Conservation (phyloP, 2,329 filamentous ascomycete genomes). For the Colletotrichum sp. region DNA sequence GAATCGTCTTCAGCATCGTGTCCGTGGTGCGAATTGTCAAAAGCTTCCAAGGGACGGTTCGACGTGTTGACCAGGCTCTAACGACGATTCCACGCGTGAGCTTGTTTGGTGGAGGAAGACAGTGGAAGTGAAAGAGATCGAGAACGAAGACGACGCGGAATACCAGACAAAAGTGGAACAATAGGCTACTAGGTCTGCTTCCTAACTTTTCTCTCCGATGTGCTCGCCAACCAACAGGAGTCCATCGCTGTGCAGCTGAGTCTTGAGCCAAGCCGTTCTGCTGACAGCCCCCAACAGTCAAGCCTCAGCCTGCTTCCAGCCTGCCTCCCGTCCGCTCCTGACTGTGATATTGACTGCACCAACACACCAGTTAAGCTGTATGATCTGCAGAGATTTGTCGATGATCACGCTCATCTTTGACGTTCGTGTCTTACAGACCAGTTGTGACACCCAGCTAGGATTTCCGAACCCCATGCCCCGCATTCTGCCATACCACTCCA, state of each 20-base stretch:
- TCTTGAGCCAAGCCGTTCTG: background rate
- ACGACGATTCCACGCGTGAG: background rate
- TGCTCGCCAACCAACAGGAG: background rate
- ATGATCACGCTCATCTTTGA: background rate
- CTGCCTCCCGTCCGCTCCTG: background rate
- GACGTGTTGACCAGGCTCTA: background rate
- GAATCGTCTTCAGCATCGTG: background rate
- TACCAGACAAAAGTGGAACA: background rate
- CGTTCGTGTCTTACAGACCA: background rate
- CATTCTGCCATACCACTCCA: background rate
- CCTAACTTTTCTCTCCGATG: background rate
- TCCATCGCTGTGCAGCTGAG: background rate
- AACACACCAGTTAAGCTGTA: background rate
- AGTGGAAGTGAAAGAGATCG: background rate
- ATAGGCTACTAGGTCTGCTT: background rate
- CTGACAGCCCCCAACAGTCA: background rate
- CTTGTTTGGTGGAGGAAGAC: background rate
- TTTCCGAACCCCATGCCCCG: background rate
- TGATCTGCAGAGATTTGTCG: background rate
- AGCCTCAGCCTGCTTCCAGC: background rate
- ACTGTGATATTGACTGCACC: background rate
- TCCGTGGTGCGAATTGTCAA: fast-evolving
- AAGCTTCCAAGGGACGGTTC: fast-evolving
- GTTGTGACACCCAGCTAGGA: background rate
- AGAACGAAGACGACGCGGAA: background rate